A percentile compares a stretch with the other conserved stretches of the same genome.
Evolutionary conservation across 495 filamentous ascomycete genomes (phyloP).

Genomic region (Penicillium malachiteum): DNA sequence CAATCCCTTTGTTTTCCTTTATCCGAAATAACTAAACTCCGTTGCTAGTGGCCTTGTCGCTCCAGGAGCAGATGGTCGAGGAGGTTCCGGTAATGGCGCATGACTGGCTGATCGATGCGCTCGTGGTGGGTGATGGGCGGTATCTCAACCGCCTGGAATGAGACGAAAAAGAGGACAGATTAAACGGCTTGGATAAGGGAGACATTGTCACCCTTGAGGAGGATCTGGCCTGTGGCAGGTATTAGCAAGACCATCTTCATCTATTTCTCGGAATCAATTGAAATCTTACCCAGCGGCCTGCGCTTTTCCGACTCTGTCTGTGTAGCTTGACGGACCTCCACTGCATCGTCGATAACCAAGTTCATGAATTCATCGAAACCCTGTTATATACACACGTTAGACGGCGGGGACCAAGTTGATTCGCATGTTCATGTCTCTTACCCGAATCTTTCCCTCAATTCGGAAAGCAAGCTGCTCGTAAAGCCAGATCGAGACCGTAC

Average conservation of each 20-base stretch:
- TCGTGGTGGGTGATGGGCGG: slow-evolving; percentile 60
- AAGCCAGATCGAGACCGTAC: slow-evolving; percentile 89
- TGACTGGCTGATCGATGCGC: slow-evolving; percentile 67
- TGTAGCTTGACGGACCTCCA: slow-evolving; percentile 83
- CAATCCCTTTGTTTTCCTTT: slow-evolving; percentile 3
- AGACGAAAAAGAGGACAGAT: slow-evolving; percentile 21
- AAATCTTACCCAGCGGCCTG: slow-evolving; percentile 69
- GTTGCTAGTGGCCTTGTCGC: slow-evolving; percentile 72
- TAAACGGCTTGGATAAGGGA: slow-evolving; percentile 81
- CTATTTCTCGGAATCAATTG: not conserved
- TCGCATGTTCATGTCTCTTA: slow-evolving; percentile 31
- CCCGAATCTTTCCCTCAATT: slow-evolving; percentile 93
- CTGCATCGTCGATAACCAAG: slow-evolving; percentile 90
- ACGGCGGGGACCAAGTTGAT: not conserved
- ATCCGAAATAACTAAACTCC: slow-evolving; percentile 24
- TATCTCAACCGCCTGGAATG: slow-evolving; percentile 36
- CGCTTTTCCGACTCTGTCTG: slow-evolving; percentile 80
- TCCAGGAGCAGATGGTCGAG: slow-evolving; percentile 82
- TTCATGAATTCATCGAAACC: slow-evolving; percentile 99
- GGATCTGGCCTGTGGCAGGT: slow-evolving; percentile 72
- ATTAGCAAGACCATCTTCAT: not conserved
- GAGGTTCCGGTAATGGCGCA: slow-evolving; percentile 63
- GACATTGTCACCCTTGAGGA: slow-evolving; percentile 97
- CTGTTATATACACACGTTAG: slow-evolving; percentile 37
- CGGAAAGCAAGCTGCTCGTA: slow-evolving; percentile 92